Base-by-base conservation (phyloP, 768 basidiomycete genomes). In the Mycena polygramma region DNA sequence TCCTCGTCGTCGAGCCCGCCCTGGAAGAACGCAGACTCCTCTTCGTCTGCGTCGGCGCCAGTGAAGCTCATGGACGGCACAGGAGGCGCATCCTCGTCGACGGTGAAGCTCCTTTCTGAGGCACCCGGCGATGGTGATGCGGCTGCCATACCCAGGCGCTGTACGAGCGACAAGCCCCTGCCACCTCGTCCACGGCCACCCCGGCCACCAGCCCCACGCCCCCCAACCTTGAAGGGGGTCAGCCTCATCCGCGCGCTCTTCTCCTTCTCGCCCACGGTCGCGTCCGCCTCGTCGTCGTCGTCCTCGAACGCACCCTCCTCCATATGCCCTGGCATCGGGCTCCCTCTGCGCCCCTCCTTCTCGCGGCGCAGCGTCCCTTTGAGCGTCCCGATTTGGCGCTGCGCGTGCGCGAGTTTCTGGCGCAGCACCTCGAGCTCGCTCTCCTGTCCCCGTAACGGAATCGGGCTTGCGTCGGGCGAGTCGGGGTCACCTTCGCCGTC, bases 381-480 rank as follows among this genome's bases (percentile, higher is more conserved):
- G 69, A 96, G 88, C 19, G 94, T 95, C 70, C 85, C 87, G 75
- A 96, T 91, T 76, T 95, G 94, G 69, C 95, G 85, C 78, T 96
- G 94, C 6, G 95, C 93, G 79, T 96, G 94, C 14, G 94, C 92
- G 43, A 96, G 85, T 35, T 91, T 86, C 76, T 95, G 92, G 69
- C 94, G 91, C 17, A 96, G 82, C 0, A 90, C 89, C 75, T 96
- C 94, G 48, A 95, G 89, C 79, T 95, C 94, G 63, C 83, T 83
- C 13, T 84, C 72, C 46, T 66, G 60, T 10, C 58, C 63, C 15
- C 36, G 83, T 8, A 15, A 39, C 15, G 73, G 71, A 4, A 75
- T 53, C 10, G 88, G 88, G 0, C 90, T 92, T 30, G 85, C 86
- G 66, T 93, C 91, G 4, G 92, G 92, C 19, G 89, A 88, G 69